phyloP scores from a whole-genome alignment of 345 rosid species.

The Lepidium africanum region DNA sequence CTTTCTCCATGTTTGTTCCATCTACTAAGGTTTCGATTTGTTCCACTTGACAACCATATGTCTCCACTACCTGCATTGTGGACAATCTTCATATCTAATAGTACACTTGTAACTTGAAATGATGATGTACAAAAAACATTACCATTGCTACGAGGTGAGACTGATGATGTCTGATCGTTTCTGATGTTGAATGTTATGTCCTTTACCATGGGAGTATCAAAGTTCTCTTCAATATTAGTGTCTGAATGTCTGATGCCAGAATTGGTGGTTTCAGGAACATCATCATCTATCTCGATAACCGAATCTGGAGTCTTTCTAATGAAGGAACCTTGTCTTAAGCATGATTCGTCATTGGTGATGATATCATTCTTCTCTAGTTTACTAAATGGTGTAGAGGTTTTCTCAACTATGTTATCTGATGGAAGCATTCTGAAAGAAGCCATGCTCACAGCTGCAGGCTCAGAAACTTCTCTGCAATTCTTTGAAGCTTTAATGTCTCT shows the following conservation, averaged over 20 bases:
- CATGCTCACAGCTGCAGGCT: slow-evolving; percentile 1
- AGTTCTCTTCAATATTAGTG: slow-evolving; percentile 7
- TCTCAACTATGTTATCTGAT: slow-evolving; percentile 19
- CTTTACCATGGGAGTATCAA: slow-evolving; percentile 23
- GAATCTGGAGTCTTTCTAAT: background rate
- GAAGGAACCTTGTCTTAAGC: background rate
- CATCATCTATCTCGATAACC: slow-evolving; percentile 16
- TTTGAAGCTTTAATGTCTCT: slow-evolving; percentile 51
- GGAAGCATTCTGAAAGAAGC: slow-evolving; percentile 19
- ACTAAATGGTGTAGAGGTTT: slow-evolving; percentile 11
- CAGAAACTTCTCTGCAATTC: slow-evolving; percentile 9
- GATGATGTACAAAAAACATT: slow-evolving; percentile 4
- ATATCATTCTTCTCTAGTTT: slow-evolving; percentile 26
- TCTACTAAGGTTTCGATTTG: slow-evolving; percentile 58
- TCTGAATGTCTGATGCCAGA: slow-evolving; percentile 19
- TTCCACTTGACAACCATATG: slow-evolving; percentile 56
- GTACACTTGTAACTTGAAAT: background rate
- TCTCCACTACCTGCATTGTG: slow-evolving; percentile 35
- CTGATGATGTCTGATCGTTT: slow-evolving; percentile 31
- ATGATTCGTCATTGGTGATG: slow-evolving; percentile 16
- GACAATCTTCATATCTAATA: background rate
- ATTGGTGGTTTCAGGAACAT: slow-evolving; percentile 1
- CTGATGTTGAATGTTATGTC: slow-evolving; percentile 47
- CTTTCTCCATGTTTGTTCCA: slow-evolving; percentile 78
- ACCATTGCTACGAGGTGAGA: slow-evolving; percentile 46